Base-by-base conservation (phyloP, 768 basidiomycete species). In the Panellus pusillus region DNA sequence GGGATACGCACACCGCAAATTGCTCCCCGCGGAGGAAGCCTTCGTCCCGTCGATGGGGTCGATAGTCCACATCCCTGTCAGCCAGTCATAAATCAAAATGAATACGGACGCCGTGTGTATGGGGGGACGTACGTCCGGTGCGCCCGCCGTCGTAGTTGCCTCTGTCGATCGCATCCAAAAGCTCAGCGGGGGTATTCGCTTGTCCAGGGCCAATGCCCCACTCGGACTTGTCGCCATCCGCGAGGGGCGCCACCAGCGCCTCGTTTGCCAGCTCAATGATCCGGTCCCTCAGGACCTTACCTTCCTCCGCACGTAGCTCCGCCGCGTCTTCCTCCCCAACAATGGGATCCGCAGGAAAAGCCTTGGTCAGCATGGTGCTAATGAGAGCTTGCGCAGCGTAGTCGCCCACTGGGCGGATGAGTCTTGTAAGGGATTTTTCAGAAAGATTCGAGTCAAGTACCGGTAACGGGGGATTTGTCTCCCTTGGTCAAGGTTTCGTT, bases 241-340 rank as follows among this genome's bases (percentile, higher is more conserved):
- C 65, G 1, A 87, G 78, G 5, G 80, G 77, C 8, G 73, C 74
- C 0, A 77, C 75, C 39, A 97, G 74, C 0, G 88, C 83, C 35
- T 91, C 89, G 64, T 91, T 93, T 3, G 93, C 91, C 27, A 99
- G 84, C 31, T 80, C 72, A 39, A 91, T 79, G 55, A 98, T 90
- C 39, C 89, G 81, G 20, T 82, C 74, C 35, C 82, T 66, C 47
- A 94, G 70, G 0, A 60, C 63, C 9, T 56, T 62, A 3, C 73
- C 73, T 8, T 72, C 71, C 39, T 77, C 79, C 2, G 64, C 67
- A 7, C 89, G 81, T 17, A 98, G 71, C 48, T 93, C 91, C 0
- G 82, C 75, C 0, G 96, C 87, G 67, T 97, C 93, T 70, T 99
- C 96, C 70, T 99, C 97, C 29, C 95, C 97, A 36, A 98, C 87